phyloP scores from a whole-genome alignment of 352 stramenopile genomes.

The Achlya hypogyna region DNA sequence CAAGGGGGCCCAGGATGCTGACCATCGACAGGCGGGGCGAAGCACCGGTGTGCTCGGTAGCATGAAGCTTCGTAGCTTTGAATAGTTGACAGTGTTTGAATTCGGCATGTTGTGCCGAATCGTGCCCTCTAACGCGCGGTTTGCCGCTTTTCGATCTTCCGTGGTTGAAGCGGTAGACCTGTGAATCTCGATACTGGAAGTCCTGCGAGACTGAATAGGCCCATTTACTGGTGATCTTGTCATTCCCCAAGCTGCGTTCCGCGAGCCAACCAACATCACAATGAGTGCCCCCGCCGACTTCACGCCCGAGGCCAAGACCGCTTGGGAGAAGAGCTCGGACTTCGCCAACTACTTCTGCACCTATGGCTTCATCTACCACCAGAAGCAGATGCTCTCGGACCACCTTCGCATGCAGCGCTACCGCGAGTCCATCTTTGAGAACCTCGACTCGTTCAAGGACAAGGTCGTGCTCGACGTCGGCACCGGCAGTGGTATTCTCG shows the following conservation, averaged over 20 bases:
- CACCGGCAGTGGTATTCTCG: constrained; percentile 97
- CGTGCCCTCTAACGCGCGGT: not conserved
- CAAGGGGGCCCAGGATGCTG: too few relatives aligned
- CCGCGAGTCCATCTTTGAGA: constrained; percentile 96
- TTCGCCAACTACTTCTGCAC: constrained; percentile 89
- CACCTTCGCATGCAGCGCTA: constrained; percentile 99
- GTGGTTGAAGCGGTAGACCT: not conserved
- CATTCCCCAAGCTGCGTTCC: not conserved
- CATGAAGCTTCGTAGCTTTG: too few relatives aligned
- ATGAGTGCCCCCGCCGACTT: constrained; percentile 35
- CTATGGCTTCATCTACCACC: constrained; percentile 86
- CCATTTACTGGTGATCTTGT: constrained; percentile 12
- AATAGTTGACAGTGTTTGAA: not conserved
- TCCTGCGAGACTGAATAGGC: not conserved
- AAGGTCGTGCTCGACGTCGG: constrained; percentile 99
- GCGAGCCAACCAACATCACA: constrained; percentile 9
- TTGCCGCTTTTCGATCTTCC: not conserved
- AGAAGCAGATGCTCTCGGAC: constrained; percentile 99
- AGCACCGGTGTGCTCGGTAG: too few relatives aligned
- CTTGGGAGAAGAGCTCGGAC: constrained; percentile 74
- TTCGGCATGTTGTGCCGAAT: not conserved
- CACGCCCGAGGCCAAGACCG: constrained; percentile 69
- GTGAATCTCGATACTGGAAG: not conserved
- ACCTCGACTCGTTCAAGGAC: constrained; percentile 96
- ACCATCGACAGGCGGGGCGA: too few relatives aligned